Conservation (phyloP, 352 stramenopile genomes). For the Peronospora farinosa region DNA sequence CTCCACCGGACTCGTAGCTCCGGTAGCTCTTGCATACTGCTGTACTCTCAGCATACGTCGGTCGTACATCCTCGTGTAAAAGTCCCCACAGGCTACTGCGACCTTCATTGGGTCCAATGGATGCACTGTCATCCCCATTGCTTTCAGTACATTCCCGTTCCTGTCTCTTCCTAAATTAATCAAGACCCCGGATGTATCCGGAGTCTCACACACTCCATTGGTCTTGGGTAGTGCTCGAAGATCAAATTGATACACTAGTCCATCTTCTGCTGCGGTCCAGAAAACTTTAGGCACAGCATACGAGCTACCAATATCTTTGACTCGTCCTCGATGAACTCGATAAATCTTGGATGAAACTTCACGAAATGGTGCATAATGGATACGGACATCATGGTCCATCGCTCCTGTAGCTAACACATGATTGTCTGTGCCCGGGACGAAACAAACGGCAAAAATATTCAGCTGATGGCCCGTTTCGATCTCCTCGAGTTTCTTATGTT, state of each 20-base stretch:
- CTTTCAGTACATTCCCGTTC: constrained; percentile 39
- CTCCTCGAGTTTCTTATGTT: constrained; percentile 36
- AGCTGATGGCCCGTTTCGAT: constrained; percentile 72
- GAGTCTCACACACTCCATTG: constrained; percentile 28
- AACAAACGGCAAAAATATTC: constrained; percentile 87
- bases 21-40: constrained; percentile 17
- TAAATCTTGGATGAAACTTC: constrained; percentile 57
- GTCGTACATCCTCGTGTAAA: constrained; percentile 74
- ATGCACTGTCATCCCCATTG: constrained; percentile 69
- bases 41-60: constrained; percentile 67
- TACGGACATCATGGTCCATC: constrained; percentile 80
- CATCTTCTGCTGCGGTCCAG: constrained; percentile 84
- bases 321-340: constrained; percentile 58
- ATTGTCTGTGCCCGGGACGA: constrained; percentile 75
- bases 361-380: constrained; percentile 81
- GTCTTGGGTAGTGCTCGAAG: constrained; percentile 45
- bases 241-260: constrained; percentile 80
- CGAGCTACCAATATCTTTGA: constrained; percentile 77
- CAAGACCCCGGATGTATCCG: constrained; percentile 43
- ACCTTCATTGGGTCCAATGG: constrained; percentile 70
- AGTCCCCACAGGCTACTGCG: constrained; percentile 67
- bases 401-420: constrained; percentile 70
- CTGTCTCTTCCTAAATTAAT: constrained; percentile 60
- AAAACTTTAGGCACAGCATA: constrained; percentile 68
- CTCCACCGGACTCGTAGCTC: constrained; percentile 46